phyloP scores from a whole-genome alignment of 805 yeast species.

The Allodekkera sacchari region DNA sequence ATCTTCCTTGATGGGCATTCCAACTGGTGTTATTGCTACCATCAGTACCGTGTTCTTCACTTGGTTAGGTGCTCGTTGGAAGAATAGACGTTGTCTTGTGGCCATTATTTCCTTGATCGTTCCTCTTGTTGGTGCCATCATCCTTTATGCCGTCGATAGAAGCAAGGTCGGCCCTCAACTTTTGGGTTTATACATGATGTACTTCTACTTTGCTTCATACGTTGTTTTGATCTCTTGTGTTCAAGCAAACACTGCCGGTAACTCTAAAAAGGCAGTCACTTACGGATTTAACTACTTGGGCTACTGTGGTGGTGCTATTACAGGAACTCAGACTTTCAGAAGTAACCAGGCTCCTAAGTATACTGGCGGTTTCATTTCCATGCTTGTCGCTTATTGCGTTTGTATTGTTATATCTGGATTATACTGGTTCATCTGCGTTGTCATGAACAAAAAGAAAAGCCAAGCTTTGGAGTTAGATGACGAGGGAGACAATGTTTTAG shows the following conservation, averaged over 20 bases:
- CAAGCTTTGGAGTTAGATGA: too few species aligned
- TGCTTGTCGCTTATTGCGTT: constrained; percentile 33
- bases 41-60: constrained; percentile 14
- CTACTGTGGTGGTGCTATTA: constrained; percentile 31
- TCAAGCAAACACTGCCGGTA: constrained; percentile 45
- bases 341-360: constrained; percentile 33
- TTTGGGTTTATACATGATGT: constrained; percentile 15
- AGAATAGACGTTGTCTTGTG: constrained; percentile 17
- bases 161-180: constrained; percentile 15
- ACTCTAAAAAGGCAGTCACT: constrained; percentile 44
- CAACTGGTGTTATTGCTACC: constrained; percentile 26
- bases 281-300: constrained; percentile 4
- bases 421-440: constrained; percentile 24
- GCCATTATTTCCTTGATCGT: constrained; percentile 12
- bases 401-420: constrained; percentile 29
- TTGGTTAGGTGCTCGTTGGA: constrained; percentile 18
- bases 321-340: constrained; percentile 42
- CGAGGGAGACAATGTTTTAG: constrained; percentile 12
- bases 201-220: constrained; percentile 7
- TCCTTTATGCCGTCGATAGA: constrained; percentile 12
- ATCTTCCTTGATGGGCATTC: constrained; percentile 19
- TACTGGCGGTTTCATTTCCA: constrained; percentile 34
- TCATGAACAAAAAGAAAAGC: constrained; percentile 25
- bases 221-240: constrained; percentile 26
- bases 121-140: constrained; percentile 18